Percentiles rank a stretch among this genome's conserved stretches.
These are phyloP conservation scores for Discostella stelligeroides DNA, from an alignment of 108 stramenopile species.

Conservation along the genomic window DNA sequence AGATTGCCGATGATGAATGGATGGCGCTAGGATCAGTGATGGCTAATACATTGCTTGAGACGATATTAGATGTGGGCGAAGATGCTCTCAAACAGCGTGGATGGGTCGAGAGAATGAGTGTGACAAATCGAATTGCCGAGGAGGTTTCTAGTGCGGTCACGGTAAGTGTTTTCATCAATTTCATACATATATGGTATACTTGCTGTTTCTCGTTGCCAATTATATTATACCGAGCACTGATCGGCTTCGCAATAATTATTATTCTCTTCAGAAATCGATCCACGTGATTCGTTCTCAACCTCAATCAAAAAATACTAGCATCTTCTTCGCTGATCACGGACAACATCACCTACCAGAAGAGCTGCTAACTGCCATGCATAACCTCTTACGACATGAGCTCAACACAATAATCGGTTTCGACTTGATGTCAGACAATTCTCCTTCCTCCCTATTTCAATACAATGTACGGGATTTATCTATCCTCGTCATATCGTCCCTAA, in stretches of 20 bases:
- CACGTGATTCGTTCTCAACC: slow-evolving; percentile 22
- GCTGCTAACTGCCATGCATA: slow-evolving; percentile 25
- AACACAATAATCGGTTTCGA: slow-evolving; percentile 8
- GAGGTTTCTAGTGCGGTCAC: slow-evolving; percentile 31
- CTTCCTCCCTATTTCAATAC: slow-evolving; percentile 13
- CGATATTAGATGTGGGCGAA: slow-evolving; percentile 36
- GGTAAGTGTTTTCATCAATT: too few species aligned
- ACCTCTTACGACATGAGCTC: slow-evolving; percentile 28
- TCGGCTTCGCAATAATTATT: too few species aligned
- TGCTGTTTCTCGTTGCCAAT: too few species aligned
- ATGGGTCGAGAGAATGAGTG: slow-evolving; percentile 35
- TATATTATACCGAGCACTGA: too few species aligned
- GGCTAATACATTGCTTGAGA: slow-evolving; percentile 36
- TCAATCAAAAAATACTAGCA: background rate
- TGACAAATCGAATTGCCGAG: slow-evolving; percentile 36
- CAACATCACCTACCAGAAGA: slow-evolving; percentile 30
- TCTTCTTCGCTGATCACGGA: slow-evolving; percentile 20
- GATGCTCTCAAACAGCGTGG: slow-evolving; percentile 26
- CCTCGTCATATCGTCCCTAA: slow-evolving; percentile 31
- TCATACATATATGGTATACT: too few species aligned
- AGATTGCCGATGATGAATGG: slow-evolving; percentile 43
- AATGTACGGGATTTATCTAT: slow-evolving; percentile 26
- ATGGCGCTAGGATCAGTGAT: slow-evolving; percentile 35
- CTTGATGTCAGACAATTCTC: background rate
- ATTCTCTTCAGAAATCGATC: slow-evolving; percentile 37